Conservation (phyloP, 441 rosid species). For the Dalechampia spathulata region DNA sequence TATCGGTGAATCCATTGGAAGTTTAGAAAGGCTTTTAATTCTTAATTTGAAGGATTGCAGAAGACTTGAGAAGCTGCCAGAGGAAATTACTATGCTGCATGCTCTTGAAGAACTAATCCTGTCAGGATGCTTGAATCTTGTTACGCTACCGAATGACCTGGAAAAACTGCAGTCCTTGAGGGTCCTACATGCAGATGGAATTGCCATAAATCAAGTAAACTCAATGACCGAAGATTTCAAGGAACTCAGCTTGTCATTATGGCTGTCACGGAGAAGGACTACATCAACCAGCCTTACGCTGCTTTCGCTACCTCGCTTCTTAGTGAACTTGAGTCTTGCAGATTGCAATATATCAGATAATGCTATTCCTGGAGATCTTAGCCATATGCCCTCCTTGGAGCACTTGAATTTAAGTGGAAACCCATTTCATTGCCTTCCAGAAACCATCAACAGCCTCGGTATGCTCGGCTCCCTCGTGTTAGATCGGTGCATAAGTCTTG, state of each 20-base stretch:
- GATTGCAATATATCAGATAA: slow-evolving; percentile 12
- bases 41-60: slow-evolving; percentile 14
- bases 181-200: slow-evolving; percentile 13
- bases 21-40: slow-evolving; percentile 8
- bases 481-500: slow-evolving; percentile 13
- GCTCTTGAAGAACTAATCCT: slow-evolving; percentile 22
- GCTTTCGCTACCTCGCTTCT: slow-evolving; percentile 11
- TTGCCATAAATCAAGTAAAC: slow-evolving; percentile 8
- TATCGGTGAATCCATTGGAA: slow-evolving; percentile 16
- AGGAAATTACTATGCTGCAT: slow-evolving; percentile 23
- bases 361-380: slow-evolving; percentile 14
- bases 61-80: slow-evolving; percentile 15
- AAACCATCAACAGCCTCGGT: slow-evolving; percentile 10
- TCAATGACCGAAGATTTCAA: neutral
- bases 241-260: neutral
- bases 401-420: slow-evolving; percentile 15
- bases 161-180: slow-evolving; percentile 19
- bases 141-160: slow-evolving; percentile 8
- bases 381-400: slow-evolving; percentile 8
- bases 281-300: slow-evolving; percentile 1
- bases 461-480: slow-evolving; percentile 8
- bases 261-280: slow-evolving; percentile 9
- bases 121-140: slow-evolving; percentile 26
- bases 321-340: slow-evolving; percentile 14
- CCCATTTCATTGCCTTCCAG: slow-evolving; percentile 11